A percentile compares a stretch with the other conserved stretches of the same genome.
Evolutionary conservation across 257 asterid species (phyloP).

Genomic region (Ehretia macrophylla): DNA sequence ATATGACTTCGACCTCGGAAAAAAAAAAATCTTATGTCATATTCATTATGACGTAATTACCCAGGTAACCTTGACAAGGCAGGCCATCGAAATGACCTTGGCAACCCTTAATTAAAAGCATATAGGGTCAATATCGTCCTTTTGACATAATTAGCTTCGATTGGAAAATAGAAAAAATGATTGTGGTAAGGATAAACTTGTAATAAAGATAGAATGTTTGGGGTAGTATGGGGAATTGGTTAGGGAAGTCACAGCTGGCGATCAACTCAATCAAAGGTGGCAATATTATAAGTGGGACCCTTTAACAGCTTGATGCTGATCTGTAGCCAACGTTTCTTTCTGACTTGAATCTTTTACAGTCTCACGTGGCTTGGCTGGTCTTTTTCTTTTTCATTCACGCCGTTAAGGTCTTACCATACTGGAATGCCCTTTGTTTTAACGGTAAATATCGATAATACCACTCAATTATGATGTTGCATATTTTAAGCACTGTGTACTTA

Average conservation of each 20-base stretch:
- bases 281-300: slow-evolving; percentile 36
- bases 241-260: slow-evolving; percentile 45
- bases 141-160: slow-evolving; percentile 1
- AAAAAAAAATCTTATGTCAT: neutral
- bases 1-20: no score
- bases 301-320: slow-evolving; percentile 28
- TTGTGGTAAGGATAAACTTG: no score
- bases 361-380: slow-evolving; percentile 48
- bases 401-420: slow-evolving; percentile 10
- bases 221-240: no score
- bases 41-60: slow-evolving; percentile 5
- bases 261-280: slow-evolving; percentile 33
- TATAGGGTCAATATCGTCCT: neutral
- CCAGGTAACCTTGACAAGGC: neutral
- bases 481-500: neutral
- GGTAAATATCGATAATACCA: neutral
- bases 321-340: slow-evolving; percentile 26
- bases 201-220: no score
- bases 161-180: no score
- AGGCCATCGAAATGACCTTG: slow-evolving; percentile 5
- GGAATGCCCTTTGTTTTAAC: neutral
- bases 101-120: slow-evolving; percentile 2
- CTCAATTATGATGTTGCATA: no score
- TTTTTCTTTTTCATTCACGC: slow-evolving; percentile 19
- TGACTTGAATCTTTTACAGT: neutral